These are phyloP conservation scores for Psilocybe sp. DNA, from an alignment of 768 basidiomycete species.

Conservation along the genomic window DNA sequence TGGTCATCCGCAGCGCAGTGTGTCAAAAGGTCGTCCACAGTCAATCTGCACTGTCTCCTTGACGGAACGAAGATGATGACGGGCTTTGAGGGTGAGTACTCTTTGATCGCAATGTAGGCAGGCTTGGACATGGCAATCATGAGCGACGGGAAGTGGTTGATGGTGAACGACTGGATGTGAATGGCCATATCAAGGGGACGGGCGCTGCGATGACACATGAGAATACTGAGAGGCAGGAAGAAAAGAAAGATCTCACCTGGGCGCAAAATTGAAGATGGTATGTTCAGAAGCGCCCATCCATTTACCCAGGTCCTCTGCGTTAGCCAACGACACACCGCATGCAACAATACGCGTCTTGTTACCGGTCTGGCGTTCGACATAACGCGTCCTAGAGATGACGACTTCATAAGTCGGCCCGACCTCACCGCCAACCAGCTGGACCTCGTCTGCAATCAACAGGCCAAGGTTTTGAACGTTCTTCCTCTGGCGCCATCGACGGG, in stretches of 20 bases:
- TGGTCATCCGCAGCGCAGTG: conserved; percentile 89
- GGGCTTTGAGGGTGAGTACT: conserved; percentile 82
- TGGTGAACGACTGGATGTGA: conserved; percentile 91
- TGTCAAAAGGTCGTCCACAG: conserved; percentile 85
- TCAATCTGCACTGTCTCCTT: conserved; percentile 89
- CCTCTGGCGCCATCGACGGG: conserved; percentile 92
- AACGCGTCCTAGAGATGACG: conserved; percentile 93
- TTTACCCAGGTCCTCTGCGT: conserved; percentile 92
- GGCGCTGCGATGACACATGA: conserved; percentile 47
- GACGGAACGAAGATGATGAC: conserved; percentile 93
- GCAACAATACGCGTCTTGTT: conserved; percentile 92
- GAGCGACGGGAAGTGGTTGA: conserved; percentile 96
- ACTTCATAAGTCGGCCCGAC: conserved; percentile 97
- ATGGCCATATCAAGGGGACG: conserved; percentile 98
- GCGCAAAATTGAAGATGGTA: conserved; percentile 97
- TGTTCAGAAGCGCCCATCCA: conserved; percentile 96
- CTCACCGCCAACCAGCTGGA: conserved; percentile 93
- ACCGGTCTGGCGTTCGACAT: conserved; percentile 92
- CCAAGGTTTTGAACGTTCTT: conserved; percentile 96
- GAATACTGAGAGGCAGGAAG: neutral
- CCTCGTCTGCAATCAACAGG: conserved; percentile 90
- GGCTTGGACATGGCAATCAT: conserved; percentile 99
- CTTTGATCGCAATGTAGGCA: conserved; percentile 87
- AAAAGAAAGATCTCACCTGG: conserved; percentile 47
- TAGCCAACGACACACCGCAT: conserved; percentile 91